Base-by-base conservation (phyloP, 768 basidiomycete genomes). In the Mycena galericulata region DNA sequence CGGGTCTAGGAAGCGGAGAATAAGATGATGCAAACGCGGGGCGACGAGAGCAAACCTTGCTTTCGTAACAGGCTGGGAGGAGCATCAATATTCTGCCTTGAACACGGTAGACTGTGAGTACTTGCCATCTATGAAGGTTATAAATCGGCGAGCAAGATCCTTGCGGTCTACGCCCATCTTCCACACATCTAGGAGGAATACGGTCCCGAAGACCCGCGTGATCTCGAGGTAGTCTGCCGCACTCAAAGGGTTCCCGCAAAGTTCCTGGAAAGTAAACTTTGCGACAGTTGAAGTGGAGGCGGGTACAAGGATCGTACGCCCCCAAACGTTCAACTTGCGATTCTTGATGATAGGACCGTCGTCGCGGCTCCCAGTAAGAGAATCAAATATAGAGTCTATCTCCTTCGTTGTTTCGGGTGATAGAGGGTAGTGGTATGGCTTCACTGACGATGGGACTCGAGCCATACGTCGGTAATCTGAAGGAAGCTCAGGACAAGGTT, bases 171-270 rank as follows among this genome's bases (percentile, higher is more conserved):
- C 77, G 1, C 90, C 93, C 91, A 99, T 91, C 83, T 94, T 93
- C 50, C 93, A 94, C 32, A 99, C 89, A 74, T 95, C 91, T 46
- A 90, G 82, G 36, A 99, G 82, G 75, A 99, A 99, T 18, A 99
- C 83, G 17, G 96, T 97, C 30, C 87, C 86, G 77, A 98, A 99
- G 32, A 84, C 89, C 74, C 90, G 90, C 4, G 97, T 97, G 62
- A 99, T 88, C 81, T 98, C 96, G 41, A 99, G 77, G 79, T 99
- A 99, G 79, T 99, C 98, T 2, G 96, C 96, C 26, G 98, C 97
- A 74, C 94, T 94, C 74, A 98, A 81, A 1, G 97, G 94, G 73
- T 89, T 88, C 0, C 93, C 94, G 75, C 98, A 99, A 20, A 99
- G 84, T 65, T 97, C 90, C 5, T 87, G 76, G 76, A 99, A 99